phyloP scores from a whole-genome alignment of 2,329 filamentous ascomycete genomes.

The Phialocephala subalpina region DNA sequence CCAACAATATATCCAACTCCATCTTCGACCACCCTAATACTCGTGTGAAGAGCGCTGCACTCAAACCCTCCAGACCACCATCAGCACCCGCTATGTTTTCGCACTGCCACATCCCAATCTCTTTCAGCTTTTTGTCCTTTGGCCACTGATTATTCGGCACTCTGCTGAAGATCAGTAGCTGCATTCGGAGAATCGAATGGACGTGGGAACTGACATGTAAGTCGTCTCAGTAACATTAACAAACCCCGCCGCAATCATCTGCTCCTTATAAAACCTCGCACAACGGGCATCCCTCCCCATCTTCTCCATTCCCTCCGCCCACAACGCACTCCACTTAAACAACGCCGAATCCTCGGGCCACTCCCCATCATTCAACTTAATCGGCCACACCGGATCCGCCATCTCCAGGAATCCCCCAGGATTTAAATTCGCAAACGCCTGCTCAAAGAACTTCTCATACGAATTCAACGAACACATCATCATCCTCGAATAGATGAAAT shows the following conservation, averaged over 20 bases:
- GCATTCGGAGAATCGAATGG: too few species aligned
- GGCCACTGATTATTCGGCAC: conserved; percentile 57
- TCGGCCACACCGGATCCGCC: conserved; percentile 49
- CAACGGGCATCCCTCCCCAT: conserved; percentile 16
- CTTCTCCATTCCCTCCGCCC: conserved; percentile 13
- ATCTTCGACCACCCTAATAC: conserved; percentile 30
- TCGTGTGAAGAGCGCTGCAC: conserved; percentile 32
- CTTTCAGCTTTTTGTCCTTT: conserved; percentile 52
- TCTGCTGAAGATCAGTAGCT: neutral
- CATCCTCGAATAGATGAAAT: conserved; percentile 58
- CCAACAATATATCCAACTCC: conserved; percentile 34
- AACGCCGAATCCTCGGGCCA: conserved; percentile 37
- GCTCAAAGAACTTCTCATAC: conserved; percentile 18
- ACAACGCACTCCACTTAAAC: conserved; percentile 15
- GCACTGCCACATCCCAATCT: conserved; percentile 45
- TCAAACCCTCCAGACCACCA: conserved; percentile 30
- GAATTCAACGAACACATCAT: conserved; percentile 22
- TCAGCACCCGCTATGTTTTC: conserved; percentile 18
- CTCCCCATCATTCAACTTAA: conserved; percentile 49
- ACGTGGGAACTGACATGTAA: conserved; percentile 47
- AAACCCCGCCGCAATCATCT: conserved; percentile 49
- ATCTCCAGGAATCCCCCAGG: conserved; percentile 32
- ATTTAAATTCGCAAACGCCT: conserved; percentile 5
- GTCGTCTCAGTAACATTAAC: conserved; percentile 49
- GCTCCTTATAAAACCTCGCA: conserved; percentile 39